These are phyloP conservation scores for Penicillium paradoxum DNA, from an alignment of 495 filamentous ascomycete genomes.

Conservation along the genomic window DNA sequence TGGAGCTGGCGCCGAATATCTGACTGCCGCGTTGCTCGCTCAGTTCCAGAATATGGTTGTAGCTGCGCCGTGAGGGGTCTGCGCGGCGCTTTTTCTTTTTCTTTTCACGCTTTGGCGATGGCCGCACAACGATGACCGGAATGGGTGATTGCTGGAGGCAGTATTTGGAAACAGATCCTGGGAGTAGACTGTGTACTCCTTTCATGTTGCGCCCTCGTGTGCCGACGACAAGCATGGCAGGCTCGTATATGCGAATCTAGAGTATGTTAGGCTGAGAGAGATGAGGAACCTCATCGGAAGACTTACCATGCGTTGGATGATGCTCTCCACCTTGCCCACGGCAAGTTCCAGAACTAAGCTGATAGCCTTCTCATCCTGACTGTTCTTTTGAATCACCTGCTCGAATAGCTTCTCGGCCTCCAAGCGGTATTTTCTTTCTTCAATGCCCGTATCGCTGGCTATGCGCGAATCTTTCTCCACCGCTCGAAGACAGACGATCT, in stretches of 20 bases:
- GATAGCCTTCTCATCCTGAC: conserved; percentile 71
- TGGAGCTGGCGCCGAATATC: conserved; percentile 49
- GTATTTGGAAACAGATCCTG: conserved; percentile 92
- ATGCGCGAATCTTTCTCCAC: conserved; percentile 81
- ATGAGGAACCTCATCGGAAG: conserved; percentile 23
- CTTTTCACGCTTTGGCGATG: conserved; percentile 82
- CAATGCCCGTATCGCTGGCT: conserved; percentile 58
- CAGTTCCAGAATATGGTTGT: conserved; percentile 70
- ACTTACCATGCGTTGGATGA: conserved; percentile 88
- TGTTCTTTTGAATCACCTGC: conserved; percentile 78
- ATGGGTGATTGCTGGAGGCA: conserved; percentile 94
- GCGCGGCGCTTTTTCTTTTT: conserved; percentile 84
- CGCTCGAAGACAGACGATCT: conserved; percentile 89
- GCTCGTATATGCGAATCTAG: conserved; percentile 91
- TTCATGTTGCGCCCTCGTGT: conserved; percentile 82
- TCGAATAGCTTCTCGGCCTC: conserved; percentile 75
- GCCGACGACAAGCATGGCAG: conserved; percentile 91
- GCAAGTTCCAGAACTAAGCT: conserved; percentile 85
- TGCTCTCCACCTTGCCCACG: conserved; percentile 85
- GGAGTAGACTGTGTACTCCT: conserved; percentile 84
- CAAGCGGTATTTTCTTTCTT: conserved; percentile 69
- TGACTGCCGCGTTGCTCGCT: conserved; percentile 50
- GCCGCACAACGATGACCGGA: conserved; percentile 93
- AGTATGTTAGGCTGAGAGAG: conserved; percentile 10
- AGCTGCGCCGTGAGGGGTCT: conserved; percentile 73